Base-by-base conservation (phyloP, 2,329 filamentous ascomycete species). In the Penicillium sumatraense region DNA sequence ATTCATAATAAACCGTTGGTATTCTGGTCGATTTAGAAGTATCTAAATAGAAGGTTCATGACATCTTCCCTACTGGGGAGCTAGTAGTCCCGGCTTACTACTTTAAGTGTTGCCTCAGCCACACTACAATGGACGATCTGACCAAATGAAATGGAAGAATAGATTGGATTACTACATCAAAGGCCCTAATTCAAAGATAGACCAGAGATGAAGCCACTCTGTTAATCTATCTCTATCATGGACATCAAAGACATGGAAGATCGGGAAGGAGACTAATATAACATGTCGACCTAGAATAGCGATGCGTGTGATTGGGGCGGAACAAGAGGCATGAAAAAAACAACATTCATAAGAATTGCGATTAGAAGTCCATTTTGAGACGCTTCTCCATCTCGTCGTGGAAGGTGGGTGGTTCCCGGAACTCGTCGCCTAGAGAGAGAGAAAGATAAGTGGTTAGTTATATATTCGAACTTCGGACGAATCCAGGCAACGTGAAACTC, bases 341-440 rank as follows among this genome's bases (percentile, higher is more conserved):
- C 56, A 11, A 20, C 23, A 56, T 57, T 61, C 48, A 54, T 64
- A 44, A 56, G 47, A 18, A 42, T 23, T 10, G 42, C 18, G 53
- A 48, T 62, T 63, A 74, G 55, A 66, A 75, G 54, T 77, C 81
- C 86, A 97, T 96, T 83, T 87, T 89, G 76, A 96, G 80, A 83
- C 91, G 91, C 76, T 86, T 85, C 86, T 97, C 93, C 86, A 97
- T 92, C 85, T 98, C 93, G 54, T 91, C 88, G 68, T 97, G 92
- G 77, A 97, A 87, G 50, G 88, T 86, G 21, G 88, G 85, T 38
- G 86, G 80, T 58, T 85, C 83, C 67, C 87, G 83, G 72, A 86
- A 83, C 75, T 93, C 91, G 65, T 90, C 88, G 57, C 81, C 83
- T 83, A 26, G 45, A 65, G 36, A 65, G 48, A 35, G 20, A 33